Percentiles rank a stretch among this genome's conserved stretches.
phyloP scores from a whole-genome alignment of 345 rosid species.

The Theobroma cacao region DNA sequence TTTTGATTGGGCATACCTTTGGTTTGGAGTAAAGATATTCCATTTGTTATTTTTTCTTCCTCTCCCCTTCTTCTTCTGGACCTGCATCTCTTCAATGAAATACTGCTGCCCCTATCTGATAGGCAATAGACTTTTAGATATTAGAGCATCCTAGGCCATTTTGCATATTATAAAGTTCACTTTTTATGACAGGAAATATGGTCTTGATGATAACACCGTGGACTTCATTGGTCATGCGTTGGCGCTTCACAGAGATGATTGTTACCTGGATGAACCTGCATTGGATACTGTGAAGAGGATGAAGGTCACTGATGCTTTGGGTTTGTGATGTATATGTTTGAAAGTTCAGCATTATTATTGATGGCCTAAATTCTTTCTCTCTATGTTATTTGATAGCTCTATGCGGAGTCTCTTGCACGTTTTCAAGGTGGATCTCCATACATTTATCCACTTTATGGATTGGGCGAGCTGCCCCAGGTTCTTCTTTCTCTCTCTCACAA shows the following conservation, averaged over 20 bases:
- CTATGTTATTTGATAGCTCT: slow-evolving; percentile 48
- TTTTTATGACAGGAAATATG: slow-evolving; percentile 61
- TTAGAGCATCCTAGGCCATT: neutral
- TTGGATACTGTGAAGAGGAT: slow-evolving; percentile 86
- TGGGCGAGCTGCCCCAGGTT: slow-evolving; percentile 55
- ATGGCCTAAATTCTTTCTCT: slow-evolving; percentile 10
- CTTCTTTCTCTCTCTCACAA: neutral
- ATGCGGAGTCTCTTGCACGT: slow-evolving; percentile 85
- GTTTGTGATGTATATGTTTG: neutral
- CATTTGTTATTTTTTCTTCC: neutral
- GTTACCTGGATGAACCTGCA: slow-evolving; percentile 76
- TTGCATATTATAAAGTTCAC: neutral
- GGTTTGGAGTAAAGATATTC: neutral
- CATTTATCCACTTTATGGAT: slow-evolving; percentile 88
- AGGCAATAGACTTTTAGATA: neutral
- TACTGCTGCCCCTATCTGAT: too few relatives aligned
- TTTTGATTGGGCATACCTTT: neutral
- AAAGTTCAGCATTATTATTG: neutral
- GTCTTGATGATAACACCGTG: slow-evolving; percentile 77
- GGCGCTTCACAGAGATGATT: slow-evolving; percentile 87
- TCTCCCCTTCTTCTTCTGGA: neutral
- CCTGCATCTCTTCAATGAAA: neutral
- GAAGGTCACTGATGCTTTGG: slow-evolving; percentile 54
- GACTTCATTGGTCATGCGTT: slow-evolving; percentile 96
- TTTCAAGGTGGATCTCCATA: slow-evolving; percentile 97